A percentile compares a stretch with the other conserved stretches of the same genome.
phyloP scores from a whole-genome alignment of 768 basidiomycete genomes.

The Symmetrospora coprosmae region DNA sequence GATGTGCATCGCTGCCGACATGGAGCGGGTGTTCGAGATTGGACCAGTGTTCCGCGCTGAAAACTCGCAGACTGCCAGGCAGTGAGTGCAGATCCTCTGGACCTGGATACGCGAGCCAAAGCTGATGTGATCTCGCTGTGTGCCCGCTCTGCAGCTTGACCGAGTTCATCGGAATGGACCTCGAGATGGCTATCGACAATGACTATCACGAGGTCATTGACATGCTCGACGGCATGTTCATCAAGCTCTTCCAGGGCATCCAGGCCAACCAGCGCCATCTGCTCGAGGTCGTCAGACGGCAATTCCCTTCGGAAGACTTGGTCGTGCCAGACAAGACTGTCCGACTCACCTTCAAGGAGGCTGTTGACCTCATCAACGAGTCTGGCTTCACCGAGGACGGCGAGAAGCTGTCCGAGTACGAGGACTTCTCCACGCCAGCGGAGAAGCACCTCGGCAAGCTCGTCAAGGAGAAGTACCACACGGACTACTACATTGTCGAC shows the following conservation, averaged over 20 bases:
- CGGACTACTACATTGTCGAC: conserved; percentile 96
- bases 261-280: conserved; percentile 61
- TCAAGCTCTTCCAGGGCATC: conserved; percentile 69
- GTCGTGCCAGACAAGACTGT: conserved; percentile 27
- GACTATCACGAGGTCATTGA: conserved; percentile 96
- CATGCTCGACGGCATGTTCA: conserved; percentile 66
- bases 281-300: conserved; percentile 61
- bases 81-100: conserved; percentile 36
- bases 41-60: conserved; percentile 89
- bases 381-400: conserved; percentile 26
- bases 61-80: conserved; percentile 72
- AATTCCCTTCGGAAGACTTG: conserved; percentile 60
- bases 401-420: conserved; percentile 48
- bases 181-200: conserved; percentile 95
- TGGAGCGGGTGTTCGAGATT: conserved; percentile 94
- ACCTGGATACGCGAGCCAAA: neutral
- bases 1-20: conserved; percentile 96
- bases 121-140: neutral
- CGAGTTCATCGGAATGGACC: conserved; percentile 92
- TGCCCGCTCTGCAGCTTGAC: conserved; percentile 43
- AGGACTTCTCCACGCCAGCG: conserved; percentile 96
- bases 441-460: conserved; percentile 81
- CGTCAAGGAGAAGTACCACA: conserved; percentile 73
- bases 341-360: conserved; percentile 23
- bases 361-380: conserved; percentile 24